phyloP scores from a whole-genome alignment of 176 grass and related monocot genomes.

The Carex parvula region DNA sequence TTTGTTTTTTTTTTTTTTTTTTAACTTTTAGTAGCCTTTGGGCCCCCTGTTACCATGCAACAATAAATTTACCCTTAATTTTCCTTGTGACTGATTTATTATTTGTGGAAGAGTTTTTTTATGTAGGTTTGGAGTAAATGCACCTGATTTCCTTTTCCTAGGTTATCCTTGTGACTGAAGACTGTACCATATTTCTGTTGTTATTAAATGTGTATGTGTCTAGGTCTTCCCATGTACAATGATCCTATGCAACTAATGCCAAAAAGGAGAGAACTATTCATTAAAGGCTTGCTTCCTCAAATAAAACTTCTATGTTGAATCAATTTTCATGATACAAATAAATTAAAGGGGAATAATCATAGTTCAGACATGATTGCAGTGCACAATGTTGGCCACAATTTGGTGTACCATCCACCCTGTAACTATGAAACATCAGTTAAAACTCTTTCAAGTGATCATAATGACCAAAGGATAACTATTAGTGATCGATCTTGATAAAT shows the following conservation, averaged over 20 bases:
- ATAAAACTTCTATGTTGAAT: not conserved
- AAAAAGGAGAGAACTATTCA: not conserved
- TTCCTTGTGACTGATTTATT: not conserved
- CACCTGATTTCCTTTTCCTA: not conserved
- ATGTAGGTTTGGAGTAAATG: not conserved
- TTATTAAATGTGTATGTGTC: slow-evolving; percentile 5
- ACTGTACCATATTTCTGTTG: not conserved
- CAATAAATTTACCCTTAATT: not conserved
- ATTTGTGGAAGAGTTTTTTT: not conserved
- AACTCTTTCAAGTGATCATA: not conserved
- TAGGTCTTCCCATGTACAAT: not conserved
- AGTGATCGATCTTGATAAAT: not conserved
- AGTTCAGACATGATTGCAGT: not conserved
- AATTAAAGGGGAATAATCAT: not conserved
- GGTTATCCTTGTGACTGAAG: not conserved
- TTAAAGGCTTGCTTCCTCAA: not conserved
- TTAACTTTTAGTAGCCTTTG: not conserved
- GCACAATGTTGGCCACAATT: not conserved
- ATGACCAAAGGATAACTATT: not conserved
- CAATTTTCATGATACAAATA: not conserved
- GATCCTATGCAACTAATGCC: not conserved
- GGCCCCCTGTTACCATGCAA: not conserved
- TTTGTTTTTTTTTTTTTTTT: not conserved
- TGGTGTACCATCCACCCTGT: not conserved
- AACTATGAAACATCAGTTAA: not conserved